Evolutionary conservation across 2,329 filamentous ascomycete genomes (phyloP), one percentile per base, ranked within the genome.

Genomic region (Diaporthe ilicicola): DNA sequence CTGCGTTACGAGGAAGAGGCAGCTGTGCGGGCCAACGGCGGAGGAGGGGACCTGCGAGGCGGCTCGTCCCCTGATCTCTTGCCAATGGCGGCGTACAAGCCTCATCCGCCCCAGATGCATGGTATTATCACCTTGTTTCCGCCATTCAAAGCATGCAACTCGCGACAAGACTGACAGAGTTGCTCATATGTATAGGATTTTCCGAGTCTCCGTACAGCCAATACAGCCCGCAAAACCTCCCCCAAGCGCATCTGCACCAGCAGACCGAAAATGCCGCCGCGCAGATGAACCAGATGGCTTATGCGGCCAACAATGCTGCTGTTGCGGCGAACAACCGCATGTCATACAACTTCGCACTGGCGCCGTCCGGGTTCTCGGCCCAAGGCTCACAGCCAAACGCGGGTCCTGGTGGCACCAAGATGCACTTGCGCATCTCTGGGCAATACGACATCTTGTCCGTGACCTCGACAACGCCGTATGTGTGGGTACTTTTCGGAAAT

Each of bases 81-180:
- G 83, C 90, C 92, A 83, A 95, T 95, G 92, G 92, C 93, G 82
- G 91, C 91, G 83, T 95, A 94, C 87, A 97, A 97, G 84, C 83
- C 90, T 71, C 90, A 92, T 81, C 87, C 91, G 82, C 87, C 92
- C 81, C 92, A 92, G 81, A 89, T 95, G 85, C 92, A 95, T 83
- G 93, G 94, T 97, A 86, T 85, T 94, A n/a, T 91, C 62, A 24
- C 22, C 13, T 22, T 34, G 17, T 37, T 24, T 50, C 53, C 12
- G 4, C 37, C 17, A 13, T 19, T n/a, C n/a, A 27, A 34, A 29
- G n/a, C n/a, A 39, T 27, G 8, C 5, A 22, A 39, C 19, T 27
- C 5, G 32, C 48, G 29, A 19, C 17, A 73, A 53, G 69, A 27
- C 37, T 32, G 48, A 56, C 24, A 22, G 17, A 48, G 7, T 27